phyloP scores from a whole-genome alignment of 1,284 basidiomycete genomes.

The Fomitopsis palustris region DNA sequence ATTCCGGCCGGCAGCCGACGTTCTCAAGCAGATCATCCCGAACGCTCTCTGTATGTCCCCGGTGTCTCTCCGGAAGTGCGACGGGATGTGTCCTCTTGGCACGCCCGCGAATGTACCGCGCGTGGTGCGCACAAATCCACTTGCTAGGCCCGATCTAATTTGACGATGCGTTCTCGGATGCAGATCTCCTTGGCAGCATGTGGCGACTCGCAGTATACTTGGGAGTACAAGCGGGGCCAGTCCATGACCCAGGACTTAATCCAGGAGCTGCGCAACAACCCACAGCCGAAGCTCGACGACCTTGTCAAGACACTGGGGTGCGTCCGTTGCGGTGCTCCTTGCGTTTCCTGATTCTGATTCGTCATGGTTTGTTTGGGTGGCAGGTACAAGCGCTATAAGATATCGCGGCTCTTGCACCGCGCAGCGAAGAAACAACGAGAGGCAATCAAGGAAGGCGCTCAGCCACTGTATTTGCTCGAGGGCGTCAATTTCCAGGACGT shows the following conservation, averaged over 20 bases:
- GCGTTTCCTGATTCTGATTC: background rate
- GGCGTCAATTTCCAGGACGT: conserved; percentile 6
- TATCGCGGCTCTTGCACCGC: background rate
- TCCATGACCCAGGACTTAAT: conserved; percentile 18
- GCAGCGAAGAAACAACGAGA: background rate
- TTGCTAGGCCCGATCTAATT: background rate
- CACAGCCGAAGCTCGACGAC: background rate
- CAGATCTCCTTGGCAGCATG: conserved; percentile 21
- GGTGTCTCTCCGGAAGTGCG: conserved; percentile 10
- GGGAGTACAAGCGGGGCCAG: conserved; percentile 14
- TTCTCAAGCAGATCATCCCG: conserved; percentile 1
- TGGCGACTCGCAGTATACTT: conserved; percentile 18
- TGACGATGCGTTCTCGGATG: background rate
- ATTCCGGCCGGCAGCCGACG: background rate
- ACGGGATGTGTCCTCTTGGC: conserved; percentile 13
- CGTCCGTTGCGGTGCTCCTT: background rate
- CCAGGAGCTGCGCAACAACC: background rate
- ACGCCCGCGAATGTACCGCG: conserved; percentile 6
- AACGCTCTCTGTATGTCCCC: conserved; percentile 7
- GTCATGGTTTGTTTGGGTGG: background rate
- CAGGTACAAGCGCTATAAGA: conserved; percentile 1
- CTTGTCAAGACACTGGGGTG: conserved; percentile 2
- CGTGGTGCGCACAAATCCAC: conserved; percentile 9
- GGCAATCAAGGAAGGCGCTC: background rate
- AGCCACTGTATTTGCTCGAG: background rate